phyloP scores from a whole-genome alignment of 352 stramenopile species.

The Phytophthora ramorum region DNA sequence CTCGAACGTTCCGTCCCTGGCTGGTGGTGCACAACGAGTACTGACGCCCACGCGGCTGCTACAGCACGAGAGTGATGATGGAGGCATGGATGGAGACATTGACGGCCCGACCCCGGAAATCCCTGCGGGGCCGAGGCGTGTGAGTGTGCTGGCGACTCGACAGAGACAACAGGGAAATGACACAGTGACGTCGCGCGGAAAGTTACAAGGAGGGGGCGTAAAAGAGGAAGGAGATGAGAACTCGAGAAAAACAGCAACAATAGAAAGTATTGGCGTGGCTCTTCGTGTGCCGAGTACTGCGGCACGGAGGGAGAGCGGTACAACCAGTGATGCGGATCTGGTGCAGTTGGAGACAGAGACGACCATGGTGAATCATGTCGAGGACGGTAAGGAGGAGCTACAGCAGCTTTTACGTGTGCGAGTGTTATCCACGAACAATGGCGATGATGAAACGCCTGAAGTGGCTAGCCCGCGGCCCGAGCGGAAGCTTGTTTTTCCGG shows the following conservation, averaged over 20 bases:
- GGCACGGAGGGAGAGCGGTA: conserved; percentile 1
- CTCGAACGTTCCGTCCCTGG: conserved; percentile 48
- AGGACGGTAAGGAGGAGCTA: conserved; percentile 15
- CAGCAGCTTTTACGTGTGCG: conserved; percentile 3
- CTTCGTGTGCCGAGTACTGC: conserved; percentile 18
- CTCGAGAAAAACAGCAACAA: conserved; percentile 31
- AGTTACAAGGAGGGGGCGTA: not conserved
- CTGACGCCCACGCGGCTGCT: conserved; percentile 51
- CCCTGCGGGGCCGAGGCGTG: conserved; percentile 25
- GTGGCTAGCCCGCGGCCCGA: conserved; percentile 8
- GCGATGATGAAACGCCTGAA: not conserved
- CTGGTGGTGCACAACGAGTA: conserved; percentile 65
- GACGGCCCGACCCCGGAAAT: conserved; percentile 29
- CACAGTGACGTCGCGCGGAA: conserved; percentile 7
- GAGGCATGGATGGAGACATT: conserved; percentile 35
- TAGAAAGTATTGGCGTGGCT: conserved; percentile 27
- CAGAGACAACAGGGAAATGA: conserved; percentile 11
- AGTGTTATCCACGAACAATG: not conserved
- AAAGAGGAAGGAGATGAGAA: conserved; percentile 14
- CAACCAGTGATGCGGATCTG: conserved; percentile 4
- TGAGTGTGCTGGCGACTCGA: conserved; percentile 26
- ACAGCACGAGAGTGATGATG: conserved; percentile 35
- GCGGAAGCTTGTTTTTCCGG: conserved; percentile 33
- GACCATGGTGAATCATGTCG: not conserved
- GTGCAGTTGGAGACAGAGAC: not conserved